Percentiles rank a stretch among this genome's conserved stretches.
phyloP scores from a whole-genome alignment of 176 grass and related monocot species.

The Coix lacrymajobi region DNA sequence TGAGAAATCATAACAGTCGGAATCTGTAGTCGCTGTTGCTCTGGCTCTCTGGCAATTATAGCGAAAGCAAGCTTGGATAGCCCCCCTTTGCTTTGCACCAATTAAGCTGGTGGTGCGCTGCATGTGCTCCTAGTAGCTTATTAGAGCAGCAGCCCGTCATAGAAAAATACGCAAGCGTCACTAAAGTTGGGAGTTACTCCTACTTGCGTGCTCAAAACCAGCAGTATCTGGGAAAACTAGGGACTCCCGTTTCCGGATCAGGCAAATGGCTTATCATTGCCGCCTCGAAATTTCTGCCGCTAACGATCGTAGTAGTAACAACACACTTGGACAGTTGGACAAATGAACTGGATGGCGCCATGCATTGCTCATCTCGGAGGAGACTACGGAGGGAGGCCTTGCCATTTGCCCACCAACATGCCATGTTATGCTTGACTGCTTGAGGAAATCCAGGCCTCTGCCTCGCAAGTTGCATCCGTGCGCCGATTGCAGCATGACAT shows the following conservation, averaged over 20 bases:
- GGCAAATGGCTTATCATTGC: background rate
- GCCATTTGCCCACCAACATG: slow-evolving; percentile 25
- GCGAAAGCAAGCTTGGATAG: background rate
- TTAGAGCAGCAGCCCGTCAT: background rate
- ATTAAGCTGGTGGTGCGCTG: background rate
- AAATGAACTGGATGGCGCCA: background rate
- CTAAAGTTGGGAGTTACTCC: background rate
- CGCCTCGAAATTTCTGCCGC: background rate
- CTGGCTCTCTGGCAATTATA: background rate
- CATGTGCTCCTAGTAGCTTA: slow-evolving; percentile 15
- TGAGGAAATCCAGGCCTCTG: slow-evolving; percentile 34
- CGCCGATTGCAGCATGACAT: background rate
- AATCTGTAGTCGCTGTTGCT: background rate
- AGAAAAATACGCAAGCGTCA: background rate
- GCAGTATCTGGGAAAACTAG: background rate
- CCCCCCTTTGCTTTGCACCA: background rate
- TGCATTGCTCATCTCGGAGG: background rate
- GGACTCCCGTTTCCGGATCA: slow-evolving; percentile 16
- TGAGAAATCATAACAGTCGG: background rate
- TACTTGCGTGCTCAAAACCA: slow-evolving; percentile 7
- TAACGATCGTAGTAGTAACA: background rate
- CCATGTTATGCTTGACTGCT: slow-evolving; percentile 36
- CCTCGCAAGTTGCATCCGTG: slow-evolving; percentile 26
- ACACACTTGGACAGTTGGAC: slow-evolving; percentile 1
- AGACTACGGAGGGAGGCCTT: background rate